Conservation (phyloP, 179 eudicot genomes). For the Dionaea muscipula region DNA sequence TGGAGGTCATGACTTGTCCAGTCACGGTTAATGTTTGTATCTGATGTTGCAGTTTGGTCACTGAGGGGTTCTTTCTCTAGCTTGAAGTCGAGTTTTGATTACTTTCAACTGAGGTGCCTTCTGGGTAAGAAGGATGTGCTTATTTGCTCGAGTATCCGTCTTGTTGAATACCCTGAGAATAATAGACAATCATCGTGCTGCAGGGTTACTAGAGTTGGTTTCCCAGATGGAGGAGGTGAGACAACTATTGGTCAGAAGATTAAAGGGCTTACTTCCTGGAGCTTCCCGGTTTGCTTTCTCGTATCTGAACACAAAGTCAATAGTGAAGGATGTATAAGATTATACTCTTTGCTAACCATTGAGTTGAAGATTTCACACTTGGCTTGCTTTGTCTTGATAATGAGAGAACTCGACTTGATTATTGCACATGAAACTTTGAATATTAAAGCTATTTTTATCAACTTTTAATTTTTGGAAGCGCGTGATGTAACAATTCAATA, state of each 20-base stretch:
- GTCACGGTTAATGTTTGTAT: neutral
- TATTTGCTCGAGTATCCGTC: neutral
- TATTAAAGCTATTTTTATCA: no score
- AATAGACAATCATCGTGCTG: neutral
- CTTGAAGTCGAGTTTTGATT: constrained; percentile 23
- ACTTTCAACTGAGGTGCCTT: constrained; percentile 31
- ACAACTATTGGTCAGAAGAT: constrained; percentile 10
- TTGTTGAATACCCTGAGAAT: neutral
- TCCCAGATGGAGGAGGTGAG: constrained; percentile 30
- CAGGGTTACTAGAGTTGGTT: constrained; percentile 40
- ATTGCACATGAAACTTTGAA: no score
- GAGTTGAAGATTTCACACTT: no score
- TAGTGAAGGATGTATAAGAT: no score
- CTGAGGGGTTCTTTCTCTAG: constrained; percentile 12
- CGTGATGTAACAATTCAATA: no score
- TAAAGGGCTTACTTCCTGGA: neutral
- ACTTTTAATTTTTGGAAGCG: no score
- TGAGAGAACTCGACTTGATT: no score
- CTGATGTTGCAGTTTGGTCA: constrained; percentile 2
- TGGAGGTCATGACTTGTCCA: no score
- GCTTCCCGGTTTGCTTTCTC: neutral
- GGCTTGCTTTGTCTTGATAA: no score
- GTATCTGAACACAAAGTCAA: no score
- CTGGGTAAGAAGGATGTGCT: constrained; percentile 29
- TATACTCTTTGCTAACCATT: no score